Percentiles rank a stretch among this genome's conserved stretches.
Conservation (phyloP, 768 basidiomycete genomes). For the Leccinum disarticulatum region DNA sequence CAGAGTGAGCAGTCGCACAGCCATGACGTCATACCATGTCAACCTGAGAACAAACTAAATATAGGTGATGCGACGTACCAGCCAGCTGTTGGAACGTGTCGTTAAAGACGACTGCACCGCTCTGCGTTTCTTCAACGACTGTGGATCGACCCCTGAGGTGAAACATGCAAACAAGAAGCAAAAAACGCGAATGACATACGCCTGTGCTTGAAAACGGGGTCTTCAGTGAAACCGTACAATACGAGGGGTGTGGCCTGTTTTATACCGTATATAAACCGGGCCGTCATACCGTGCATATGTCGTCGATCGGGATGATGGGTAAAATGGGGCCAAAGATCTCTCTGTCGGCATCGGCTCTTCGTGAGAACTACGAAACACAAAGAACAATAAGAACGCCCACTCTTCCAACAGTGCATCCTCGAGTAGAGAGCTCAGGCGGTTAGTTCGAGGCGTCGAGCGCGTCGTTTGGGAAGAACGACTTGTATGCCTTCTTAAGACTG, state of each 20-base stretch:
- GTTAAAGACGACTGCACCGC: constrained; percentile 58
- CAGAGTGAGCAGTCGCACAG: constrained; percentile 1
- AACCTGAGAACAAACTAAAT: neutral
- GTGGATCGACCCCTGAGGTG: neutral
- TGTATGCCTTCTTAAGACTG: constrained; percentile 43
- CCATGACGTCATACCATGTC: constrained; percentile 13
- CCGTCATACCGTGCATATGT: constrained; percentile 46
- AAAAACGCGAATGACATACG: constrained; percentile 28
- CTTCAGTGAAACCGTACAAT: constrained; percentile 62
- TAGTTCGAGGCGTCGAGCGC: constrained; percentile 42
- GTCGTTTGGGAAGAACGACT: constrained; percentile 53
- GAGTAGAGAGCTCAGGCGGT: constrained; percentile 52
- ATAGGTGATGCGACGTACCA: constrained; percentile 34
- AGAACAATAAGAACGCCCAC: constrained; percentile 32
- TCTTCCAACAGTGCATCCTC: constrained; percentile 62
- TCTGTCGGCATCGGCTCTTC: constrained; percentile 34
- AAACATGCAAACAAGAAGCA: neutral
- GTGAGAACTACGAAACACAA: neutral
- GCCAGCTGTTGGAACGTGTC: constrained; percentile 57
- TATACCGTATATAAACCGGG: neutral
- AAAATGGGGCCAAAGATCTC: constrained; percentile 76
- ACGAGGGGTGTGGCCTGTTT: constrained; percentile 58
- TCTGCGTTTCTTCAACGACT: constrained; percentile 58
- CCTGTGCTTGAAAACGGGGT: constrained; percentile 38
- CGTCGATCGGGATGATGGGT: constrained; percentile 59